A percentile compares a stretch with the other conserved stretches of the same genome.
Conservation (phyloP, 345 rosid species). For the Alliaria petiolata region DNA sequence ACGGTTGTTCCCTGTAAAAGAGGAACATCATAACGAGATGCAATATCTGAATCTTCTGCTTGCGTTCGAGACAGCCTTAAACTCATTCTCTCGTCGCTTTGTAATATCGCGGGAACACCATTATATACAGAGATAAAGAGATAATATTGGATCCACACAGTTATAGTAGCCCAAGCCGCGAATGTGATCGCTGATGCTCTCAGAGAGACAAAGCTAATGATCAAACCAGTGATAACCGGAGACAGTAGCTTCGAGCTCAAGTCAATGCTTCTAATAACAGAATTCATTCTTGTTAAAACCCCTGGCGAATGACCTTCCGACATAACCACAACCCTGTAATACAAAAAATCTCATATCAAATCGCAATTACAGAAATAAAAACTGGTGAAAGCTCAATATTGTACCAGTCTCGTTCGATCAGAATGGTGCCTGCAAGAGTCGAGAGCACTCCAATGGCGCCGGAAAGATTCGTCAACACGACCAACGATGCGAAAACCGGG, state of each 20-base stretch:
- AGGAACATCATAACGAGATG: not conserved
- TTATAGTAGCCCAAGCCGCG: constrained; percentile 47
- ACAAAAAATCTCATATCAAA: not conserved
- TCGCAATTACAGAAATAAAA: not conserved
- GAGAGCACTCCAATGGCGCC: constrained; percentile 87
- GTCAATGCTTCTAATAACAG: constrained; percentile 66
- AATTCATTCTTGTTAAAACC: constrained; percentile 57
- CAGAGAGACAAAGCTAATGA: constrained; percentile 73
- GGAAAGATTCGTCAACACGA: constrained; percentile 51
- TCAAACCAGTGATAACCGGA: constrained; percentile 70
- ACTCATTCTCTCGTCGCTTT: constrained; percentile 43
- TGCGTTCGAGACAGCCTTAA: constrained; percentile 13
- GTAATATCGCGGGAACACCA: constrained; percentile 56
- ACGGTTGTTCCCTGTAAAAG: not conserved
- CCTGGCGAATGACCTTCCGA: constrained; percentile 57
- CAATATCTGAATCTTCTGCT: not conserved
- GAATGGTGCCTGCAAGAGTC: constrained; percentile 78
- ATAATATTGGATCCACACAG: constrained; percentile 79
- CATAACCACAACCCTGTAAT: constrained; percentile 76
- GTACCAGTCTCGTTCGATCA: constrained; percentile 92
- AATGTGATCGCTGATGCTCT: constrained; percentile 66
- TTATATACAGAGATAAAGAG: constrained; percentile 63
- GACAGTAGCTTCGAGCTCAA: constrained; percentile 75
- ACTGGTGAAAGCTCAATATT: not conserved
- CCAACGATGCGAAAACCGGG: constrained; percentile 38